Percentiles rank a stretch among this genome's conserved stretches.
These are phyloP conservation scores for Glycine tomentella DNA, from an alignment of 306 rosid genomes.

Conservation along the genomic window DNA sequence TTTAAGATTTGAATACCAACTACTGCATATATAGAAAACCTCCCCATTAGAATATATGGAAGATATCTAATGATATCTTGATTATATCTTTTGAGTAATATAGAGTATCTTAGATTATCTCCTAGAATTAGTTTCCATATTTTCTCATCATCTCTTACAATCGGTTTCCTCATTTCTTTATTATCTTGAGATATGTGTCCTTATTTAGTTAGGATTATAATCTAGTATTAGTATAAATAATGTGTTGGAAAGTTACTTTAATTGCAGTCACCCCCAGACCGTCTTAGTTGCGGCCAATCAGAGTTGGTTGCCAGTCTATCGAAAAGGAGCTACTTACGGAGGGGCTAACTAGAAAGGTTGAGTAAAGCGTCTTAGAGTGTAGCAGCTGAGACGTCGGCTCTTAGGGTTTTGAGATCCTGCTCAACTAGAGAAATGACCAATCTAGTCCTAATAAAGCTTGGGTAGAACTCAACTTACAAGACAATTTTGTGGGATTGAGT, in stretches of 20 bases:
- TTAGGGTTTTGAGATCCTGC: too few species aligned
- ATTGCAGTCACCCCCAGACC: not conserved
- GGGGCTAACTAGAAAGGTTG: not conserved
- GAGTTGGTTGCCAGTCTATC: too few species aligned
- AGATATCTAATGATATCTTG: not conserved
- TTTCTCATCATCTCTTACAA: not conserved
- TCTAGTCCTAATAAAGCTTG: too few species aligned
- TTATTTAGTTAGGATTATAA: not conserved
- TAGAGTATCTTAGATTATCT: not conserved
- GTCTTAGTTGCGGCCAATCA: not conserved
- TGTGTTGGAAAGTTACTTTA: not conserved
- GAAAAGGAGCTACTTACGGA: not conserved
- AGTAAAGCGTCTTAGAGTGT: not conserved
- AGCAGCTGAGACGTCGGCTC: too few species aligned
- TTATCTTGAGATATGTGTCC: not conserved
- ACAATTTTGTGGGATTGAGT: not conserved
- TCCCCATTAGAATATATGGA: conserved; percentile 1
- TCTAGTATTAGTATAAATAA: conserved; percentile 9
- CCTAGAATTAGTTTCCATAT: not conserved
- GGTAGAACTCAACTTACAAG: not conserved
- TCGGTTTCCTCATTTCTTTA: not conserved
- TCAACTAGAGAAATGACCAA: too few species aligned
- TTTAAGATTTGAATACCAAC: conserved; percentile 17
- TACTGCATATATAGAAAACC: conserved; percentile 23
- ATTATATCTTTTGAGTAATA: not conserved